These are phyloP conservation scores for Pycnococcus provasolii DNA, from an alignment of 139 green algal genomes.

Conservation along the genomic window DNA sequence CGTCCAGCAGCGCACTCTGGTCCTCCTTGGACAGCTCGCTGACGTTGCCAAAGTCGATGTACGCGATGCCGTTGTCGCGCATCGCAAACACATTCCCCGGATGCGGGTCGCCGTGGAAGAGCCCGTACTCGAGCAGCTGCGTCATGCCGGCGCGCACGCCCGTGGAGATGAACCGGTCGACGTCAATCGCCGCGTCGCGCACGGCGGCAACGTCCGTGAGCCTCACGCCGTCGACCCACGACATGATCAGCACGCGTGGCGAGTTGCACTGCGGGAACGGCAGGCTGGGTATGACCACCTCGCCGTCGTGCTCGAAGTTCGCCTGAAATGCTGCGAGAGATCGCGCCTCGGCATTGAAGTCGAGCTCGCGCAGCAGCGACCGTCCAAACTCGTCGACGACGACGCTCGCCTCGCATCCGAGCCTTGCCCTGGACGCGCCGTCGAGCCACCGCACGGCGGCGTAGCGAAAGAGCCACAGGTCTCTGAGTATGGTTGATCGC, in stretches of 20 bases:
- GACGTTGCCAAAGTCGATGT: slow-evolving; percentile 89
- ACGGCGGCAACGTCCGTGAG: slow-evolving; percentile 50
- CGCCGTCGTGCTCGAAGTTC: background rate
- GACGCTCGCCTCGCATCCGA: slow-evolving; percentile 79
- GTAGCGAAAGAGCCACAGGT: slow-evolving; percentile 74
- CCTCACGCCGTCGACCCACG: slow-evolving; percentile 91
- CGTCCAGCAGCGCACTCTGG: slow-evolving; percentile 16
- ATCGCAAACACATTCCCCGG: slow-evolving; percentile 83
- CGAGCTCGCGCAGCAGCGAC: slow-evolving; percentile 94
- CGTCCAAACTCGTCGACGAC: slow-evolving; percentile 96
- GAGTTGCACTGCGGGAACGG: slow-evolving; percentile 68
- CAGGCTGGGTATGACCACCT: slow-evolving; percentile 22
- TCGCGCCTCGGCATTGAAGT: slow-evolving; percentile 55
- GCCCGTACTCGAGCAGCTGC: slow-evolving; percentile 93
- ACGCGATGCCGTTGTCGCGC: slow-evolving; percentile 81
- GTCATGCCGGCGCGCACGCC: slow-evolving; percentile 81
- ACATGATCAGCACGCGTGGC: slow-evolving; percentile 77
- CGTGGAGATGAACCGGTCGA: slow-evolving; percentile 16
- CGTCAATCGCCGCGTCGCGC: slow-evolving; percentile 8
- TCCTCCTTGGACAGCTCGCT: slow-evolving; percentile 16
- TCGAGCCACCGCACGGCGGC: slow-evolving; percentile 51
- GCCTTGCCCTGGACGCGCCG: slow-evolving; percentile 37
- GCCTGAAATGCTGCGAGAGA: background rate
- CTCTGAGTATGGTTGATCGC: slow-evolving; percentile 6
- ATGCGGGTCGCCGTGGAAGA: slow-evolving; percentile 92